These are phyloP conservation scores for Oryza australiensis DNA, from an alignment of 176 grass and related monocot genomes.

Conservation along the genomic window DNA sequence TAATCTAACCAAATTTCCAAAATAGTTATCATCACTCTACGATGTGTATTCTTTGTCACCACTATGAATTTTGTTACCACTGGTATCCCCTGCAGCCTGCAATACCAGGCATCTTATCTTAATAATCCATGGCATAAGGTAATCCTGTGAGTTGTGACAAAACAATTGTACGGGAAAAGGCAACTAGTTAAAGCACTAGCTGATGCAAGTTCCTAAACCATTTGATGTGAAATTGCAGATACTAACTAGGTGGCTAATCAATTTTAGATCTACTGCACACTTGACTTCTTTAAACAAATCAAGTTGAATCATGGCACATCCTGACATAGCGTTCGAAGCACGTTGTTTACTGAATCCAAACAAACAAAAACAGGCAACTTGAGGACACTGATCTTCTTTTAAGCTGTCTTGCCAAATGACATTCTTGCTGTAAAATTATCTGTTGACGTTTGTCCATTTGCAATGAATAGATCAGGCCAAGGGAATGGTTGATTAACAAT, in stretches of 20 bases:
- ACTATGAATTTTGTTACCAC: not conserved
- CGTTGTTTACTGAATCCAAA: conserved; percentile 15
- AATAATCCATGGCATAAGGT: not conserved
- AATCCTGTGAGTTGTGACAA: not conserved
- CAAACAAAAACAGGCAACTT: conserved; percentile 21
- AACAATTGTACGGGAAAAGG: not conserved
- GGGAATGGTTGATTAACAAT: conserved; percentile 5
- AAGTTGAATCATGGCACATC: conserved; percentile 11
- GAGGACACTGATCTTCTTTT: conserved; percentile 16
- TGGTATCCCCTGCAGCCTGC: not conserved
- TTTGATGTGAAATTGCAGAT: not conserved
- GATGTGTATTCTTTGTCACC: not conserved
- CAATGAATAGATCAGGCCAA: conserved; percentile 5
- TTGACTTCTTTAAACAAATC: conserved; percentile 3
- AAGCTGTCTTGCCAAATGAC: not conserved
- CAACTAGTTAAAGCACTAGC: too few relatives aligned
- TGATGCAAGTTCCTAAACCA: not conserved
- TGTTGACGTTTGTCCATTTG: conserved; percentile 8
- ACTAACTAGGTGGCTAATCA: not conserved
- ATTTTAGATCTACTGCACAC: not conserved
- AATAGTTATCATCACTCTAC: not conserved
- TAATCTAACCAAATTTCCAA: not conserved
- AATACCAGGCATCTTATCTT: not conserved
- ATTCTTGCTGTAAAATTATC: conserved; percentile 23
- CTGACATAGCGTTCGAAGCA: conserved; percentile 27